Evolutionary conservation across 208 protist genomes (phyloP), one percentile per base, ranked within the genome.

Genomic region (Leptomonas seymouri): DNA sequence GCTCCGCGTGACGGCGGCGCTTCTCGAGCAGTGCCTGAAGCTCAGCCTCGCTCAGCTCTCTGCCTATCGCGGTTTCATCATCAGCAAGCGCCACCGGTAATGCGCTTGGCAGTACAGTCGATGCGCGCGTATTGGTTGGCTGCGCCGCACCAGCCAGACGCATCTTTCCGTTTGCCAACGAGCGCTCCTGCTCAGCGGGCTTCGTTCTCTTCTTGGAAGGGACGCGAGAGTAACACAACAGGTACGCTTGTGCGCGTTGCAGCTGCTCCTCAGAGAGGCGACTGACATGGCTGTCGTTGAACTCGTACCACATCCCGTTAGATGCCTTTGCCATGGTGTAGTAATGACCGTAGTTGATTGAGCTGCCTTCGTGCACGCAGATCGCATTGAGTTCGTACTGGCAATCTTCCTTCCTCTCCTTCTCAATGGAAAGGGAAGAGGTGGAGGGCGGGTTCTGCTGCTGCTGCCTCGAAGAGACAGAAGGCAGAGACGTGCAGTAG

Each of bases 271-370:
- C 82, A 20, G 80, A 84, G 44, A 95, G 68, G 21, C 84, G 64
- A 34, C 68, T 82, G 41, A 96, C 86, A 27, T 78, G 67, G 23
- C 54, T 67, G 71, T 98, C 95, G 73, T 98, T 93, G 69, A 87
- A 95, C 67, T 85, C 59, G 31, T 95, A 88, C 94, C 96, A 98
- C 69, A 76, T 74, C 18, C 85, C 88, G 66, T 97, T 97, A 3
- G 80, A 65, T 23, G 80, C 85, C 23, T 85, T 84, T 31, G 97
- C 93, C 62, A 91, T 70, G 56, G 79, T 84, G 79, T 94, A 97
- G 82, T 98, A 98, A 70, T 98, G 96, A 21, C 96, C 96, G 64
- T 84, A 92, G 57, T 80, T 73, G 14, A 96, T 49, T 36, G 87
- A 88, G 45, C 65, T 53, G 16, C 96, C 96, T 28, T 89, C 78